Evolutionary conservation across 192 early-diverging fungal species (phyloP).

Genomic region (Oehlia diaphana): DNA sequence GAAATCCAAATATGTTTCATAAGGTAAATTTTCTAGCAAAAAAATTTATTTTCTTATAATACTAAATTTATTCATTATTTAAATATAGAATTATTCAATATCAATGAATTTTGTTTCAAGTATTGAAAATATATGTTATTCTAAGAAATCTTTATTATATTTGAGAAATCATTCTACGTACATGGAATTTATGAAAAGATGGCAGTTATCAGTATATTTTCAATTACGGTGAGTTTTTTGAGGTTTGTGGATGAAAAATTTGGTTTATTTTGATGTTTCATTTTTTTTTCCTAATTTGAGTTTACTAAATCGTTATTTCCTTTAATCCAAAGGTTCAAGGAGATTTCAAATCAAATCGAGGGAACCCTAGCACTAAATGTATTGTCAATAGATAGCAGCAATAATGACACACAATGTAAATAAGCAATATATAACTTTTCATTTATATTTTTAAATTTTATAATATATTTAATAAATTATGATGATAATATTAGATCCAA

Average conservation of each 20-base stretch:
- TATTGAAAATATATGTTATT: slow-evolving; percentile 49
- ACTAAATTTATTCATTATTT: not conserved
- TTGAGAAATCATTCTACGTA: slow-evolving; percentile 52
- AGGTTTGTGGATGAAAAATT: slow-evolving; percentile 4
- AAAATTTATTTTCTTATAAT: slow-evolving; percentile 1
- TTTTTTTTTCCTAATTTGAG: no score
- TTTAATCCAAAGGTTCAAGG: slow-evolving; percentile 42
- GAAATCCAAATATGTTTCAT: slow-evolving; percentile 71
- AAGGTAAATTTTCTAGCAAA: slow-evolving; percentile 38
- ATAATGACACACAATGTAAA: slow-evolving; percentile 12
- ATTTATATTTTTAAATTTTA: not conserved
- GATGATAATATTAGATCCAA: not conserved
- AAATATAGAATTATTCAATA: slow-evolving; percentile 52
- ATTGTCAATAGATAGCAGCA: not conserved
- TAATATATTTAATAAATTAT: not conserved
- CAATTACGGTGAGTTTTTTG: slow-evolving; percentile 45
- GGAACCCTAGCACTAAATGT: slow-evolving; percentile 28
- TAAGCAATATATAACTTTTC: not conserved
- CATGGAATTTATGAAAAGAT: slow-evolving; percentile 56
- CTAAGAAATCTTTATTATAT: slow-evolving; percentile 46
- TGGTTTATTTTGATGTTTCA: no score
- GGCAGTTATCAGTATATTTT: slow-evolving; percentile 65
- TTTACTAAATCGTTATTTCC: not conserved
- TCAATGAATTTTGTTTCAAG: slow-evolving; percentile 55
- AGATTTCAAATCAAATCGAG: slow-evolving; percentile 48